Base-by-base conservation (phyloP, 2,329 filamentous ascomycete species). In the Aspergillus aculeatinus region DNA sequence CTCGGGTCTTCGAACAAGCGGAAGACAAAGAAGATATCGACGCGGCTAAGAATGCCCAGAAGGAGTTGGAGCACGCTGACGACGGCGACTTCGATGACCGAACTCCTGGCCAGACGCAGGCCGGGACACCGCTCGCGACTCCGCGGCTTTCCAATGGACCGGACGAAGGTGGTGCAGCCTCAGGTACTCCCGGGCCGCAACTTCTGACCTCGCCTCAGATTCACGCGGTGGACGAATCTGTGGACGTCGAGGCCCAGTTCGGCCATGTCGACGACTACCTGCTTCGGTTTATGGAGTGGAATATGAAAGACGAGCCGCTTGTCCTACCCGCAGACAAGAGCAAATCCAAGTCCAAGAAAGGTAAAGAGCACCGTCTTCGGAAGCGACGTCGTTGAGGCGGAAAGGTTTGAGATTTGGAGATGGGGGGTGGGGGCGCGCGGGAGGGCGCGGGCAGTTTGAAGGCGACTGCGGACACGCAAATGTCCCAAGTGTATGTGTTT, bases 1-100 rank as follows among this genome's bases (percentile, higher is more conserved):
- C 88, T 3, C 85, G 88, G 16, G 91, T 89, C 0, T 87, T 99
- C 33, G 92, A 96, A 67, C 89, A 91, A 65, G 94, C 92, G 0
- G 95, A 99, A 76, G 95, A 99, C 69, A 86, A 86, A 51, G 95
- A 99, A 72, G 95, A 99, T 72, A 91, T 94, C 14, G 88, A 87
- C 27, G 95, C 95, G 0, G 95, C 95, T 2, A 89, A 90, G 55
- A 85, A 90, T 10, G 95, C 95, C 0, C 90, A 96, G 72, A 95
- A 90, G 70, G 95, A 99, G 74, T 89, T 95, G 14, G 84, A 88
- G 51, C 87, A 91, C 68, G 89, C 90, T 25, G 92, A 96, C 67
- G 91, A 93, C 50, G 90, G 87, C 4, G 92, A 96, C 70, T 96
- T 96, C 66, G 87, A 87, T 2, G 90, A 93, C 85, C 86, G 73